A percentile compares a stretch with the other conserved stretches of the same genome.
Evolutionary conservation across 805 yeast genomes (phyloP).

Genomic region (Candida glaebosa): DNA sequence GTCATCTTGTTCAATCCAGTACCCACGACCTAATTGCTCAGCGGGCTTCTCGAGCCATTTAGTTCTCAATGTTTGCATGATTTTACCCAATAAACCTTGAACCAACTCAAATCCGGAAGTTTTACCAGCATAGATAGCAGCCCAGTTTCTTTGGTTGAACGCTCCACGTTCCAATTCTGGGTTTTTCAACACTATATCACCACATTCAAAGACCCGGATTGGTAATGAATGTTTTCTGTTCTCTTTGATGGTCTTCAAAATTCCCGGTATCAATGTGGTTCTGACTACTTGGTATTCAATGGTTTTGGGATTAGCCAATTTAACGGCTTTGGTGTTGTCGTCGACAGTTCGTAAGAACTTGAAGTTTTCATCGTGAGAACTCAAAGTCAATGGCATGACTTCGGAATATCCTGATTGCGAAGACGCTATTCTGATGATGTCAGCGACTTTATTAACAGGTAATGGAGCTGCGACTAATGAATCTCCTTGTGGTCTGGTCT

Average conservation of each 20-base stretch:
- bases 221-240: conserved; percentile 95
- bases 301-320: conserved; percentile 94
- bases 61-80: conserved; percentile 94
- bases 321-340: conserved; percentile 76
- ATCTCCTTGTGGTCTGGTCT: conserved; percentile 72
- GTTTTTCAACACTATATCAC: conserved; percentile 90
- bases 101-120: conserved; percentile 91
- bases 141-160: conserved; percentile 89
- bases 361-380: conserved; percentile 97
- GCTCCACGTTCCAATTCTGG: conserved; percentile 81
- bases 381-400: conserved; percentile 90
- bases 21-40: conserved; percentile 62
- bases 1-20: conserved; percentile 75
- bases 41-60: conserved; percentile 66
- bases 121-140: conserved; percentile 91
- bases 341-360: conserved; percentile 73
- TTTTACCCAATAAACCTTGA: conserved; percentile 91
- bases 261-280: conserved; percentile 90
- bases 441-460: conserved; percentile 87
- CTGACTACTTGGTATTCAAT: conserved; percentile 96
- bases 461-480: conserved; percentile 83
- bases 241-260: conserved; percentile 91
- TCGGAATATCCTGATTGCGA: conserved; percentile 96
- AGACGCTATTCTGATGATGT: conserved; percentile 84
- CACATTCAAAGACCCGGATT: conserved; percentile 89